These are phyloP conservation scores for Blastobotrys proliferans DNA, from an alignment of 1,139 yeast species.

Conservation along the genomic window DNA sequence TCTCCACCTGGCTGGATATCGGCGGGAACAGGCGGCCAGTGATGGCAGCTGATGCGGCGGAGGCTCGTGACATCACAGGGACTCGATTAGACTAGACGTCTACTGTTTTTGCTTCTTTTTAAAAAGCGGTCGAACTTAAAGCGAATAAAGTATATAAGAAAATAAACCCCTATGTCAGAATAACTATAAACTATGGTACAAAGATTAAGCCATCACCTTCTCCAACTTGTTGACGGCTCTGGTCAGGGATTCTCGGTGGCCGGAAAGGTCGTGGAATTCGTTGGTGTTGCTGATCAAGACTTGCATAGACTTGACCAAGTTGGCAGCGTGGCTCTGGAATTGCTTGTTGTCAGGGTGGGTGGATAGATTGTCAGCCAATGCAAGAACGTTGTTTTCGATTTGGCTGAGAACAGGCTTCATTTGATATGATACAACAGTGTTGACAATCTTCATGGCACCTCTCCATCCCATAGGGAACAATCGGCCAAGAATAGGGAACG, in stretches of 20 bases:
- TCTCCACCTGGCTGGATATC: neutral
- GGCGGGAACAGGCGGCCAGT: neutral
- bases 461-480: slow-evolving; percentile 14
- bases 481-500: slow-evolving; percentile 11
- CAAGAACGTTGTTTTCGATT: neutral
- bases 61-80: neutral
- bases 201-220: too few relatives aligned
- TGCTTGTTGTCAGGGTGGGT: neutral
- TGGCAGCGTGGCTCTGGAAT: neutral
- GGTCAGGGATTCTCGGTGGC: neutral
- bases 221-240: slow-evolving; percentile 4
- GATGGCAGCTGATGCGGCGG: neutral
- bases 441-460: slow-evolving; percentile 10
- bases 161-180: too few relatives aligned
- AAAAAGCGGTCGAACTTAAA: too few relatives aligned
- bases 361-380: neutral
- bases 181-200: too few relatives aligned
- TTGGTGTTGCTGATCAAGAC: slow-evolving; percentile 12
- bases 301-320: slow-evolving; percentile 6
- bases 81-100: neutral
- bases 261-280: slow-evolving; percentile 8
- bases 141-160: too few relatives aligned
- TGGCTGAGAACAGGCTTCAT: slow-evolving; percentile 5
- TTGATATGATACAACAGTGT: neutral
- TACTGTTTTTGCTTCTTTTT: too few relatives aligned